These are phyloP conservation scores for Dalbergia cultrata DNA, from an alignment of 306 rosid genomes.

Conservation along the genomic window DNA sequence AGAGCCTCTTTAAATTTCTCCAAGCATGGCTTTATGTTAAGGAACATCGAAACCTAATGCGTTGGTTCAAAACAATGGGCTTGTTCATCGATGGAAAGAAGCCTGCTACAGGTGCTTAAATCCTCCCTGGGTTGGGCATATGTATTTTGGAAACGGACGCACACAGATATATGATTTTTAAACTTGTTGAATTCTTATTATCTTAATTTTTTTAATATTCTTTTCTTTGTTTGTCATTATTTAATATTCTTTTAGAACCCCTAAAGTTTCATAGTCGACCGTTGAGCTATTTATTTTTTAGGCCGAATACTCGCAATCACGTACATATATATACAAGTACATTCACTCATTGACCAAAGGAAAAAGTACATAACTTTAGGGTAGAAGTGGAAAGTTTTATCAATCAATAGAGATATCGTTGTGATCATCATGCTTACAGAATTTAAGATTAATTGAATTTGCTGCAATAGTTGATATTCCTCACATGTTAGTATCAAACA, in stretches of 20 bases:
- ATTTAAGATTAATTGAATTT: too few species aligned
- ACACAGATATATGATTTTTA: constrained; percentile 23
- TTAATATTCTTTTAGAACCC: constrained; percentile 19
- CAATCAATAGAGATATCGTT: neutral
- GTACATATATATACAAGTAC: neutral
- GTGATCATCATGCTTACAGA: too few species aligned
- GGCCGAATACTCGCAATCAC: neutral
- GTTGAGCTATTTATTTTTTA: neutral
- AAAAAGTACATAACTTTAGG: too few species aligned
- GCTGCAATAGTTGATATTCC: neutral
- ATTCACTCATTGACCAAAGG: neutral
- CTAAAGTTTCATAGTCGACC: neutral
- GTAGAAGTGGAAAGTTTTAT: neutral
- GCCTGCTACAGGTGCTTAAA: constrained; percentile 54
- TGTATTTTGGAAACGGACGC: constrained; percentile 32
- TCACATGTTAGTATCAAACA: neutral
- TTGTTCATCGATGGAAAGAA: constrained; percentile 66
- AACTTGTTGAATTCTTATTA: constrained; percentile 2
- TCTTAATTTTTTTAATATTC: neutral
- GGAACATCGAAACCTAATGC: constrained; percentile 86
- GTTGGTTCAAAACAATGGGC: constrained; percentile 84
- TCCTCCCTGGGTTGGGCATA: neutral
- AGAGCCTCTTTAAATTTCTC: constrained; percentile 86
- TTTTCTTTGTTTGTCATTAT: neutral
- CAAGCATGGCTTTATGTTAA: constrained; percentile 96